Conservation (phyloP, 768 basidiomycete genomes). For the Russula brevipes region DNA sequence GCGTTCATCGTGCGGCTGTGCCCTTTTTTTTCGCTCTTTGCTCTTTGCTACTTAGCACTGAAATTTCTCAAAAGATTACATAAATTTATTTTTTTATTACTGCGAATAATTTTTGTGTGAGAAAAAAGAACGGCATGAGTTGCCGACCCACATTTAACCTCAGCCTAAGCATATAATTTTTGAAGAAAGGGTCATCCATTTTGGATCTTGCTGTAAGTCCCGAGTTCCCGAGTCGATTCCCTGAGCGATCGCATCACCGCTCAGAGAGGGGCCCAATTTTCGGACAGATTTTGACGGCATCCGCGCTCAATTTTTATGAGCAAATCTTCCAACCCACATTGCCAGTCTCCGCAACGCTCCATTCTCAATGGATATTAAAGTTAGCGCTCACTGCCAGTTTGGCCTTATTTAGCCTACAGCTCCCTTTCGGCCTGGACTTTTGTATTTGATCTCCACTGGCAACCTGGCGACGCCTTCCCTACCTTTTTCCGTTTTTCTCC, state of each 20-base stretch:
- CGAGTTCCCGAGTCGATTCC: background rate
- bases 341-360: background rate
- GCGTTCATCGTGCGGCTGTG: no score
- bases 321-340: background rate
- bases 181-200: no score
- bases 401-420: conserved; percentile 4
- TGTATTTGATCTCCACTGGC: background rate
- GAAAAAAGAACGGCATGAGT: no score
- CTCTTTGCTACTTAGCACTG: no score
- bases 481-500: background rate
- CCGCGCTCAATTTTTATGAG: background rate
- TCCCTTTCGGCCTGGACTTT: background rate
- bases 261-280: background rate
- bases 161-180: no score
- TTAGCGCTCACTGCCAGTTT: background rate
- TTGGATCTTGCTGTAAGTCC: no score
- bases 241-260: background rate
- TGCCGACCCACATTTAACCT: no score
- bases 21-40: no score
- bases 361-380: background rate
- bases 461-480: background rate
- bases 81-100: no score
- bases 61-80: no score
- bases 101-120: no score
- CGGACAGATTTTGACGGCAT: conserved; percentile 4